phyloP scores from a whole-genome alignment of 2,329 filamentous ascomycete genomes.

The Xylaria sp. region DNA sequence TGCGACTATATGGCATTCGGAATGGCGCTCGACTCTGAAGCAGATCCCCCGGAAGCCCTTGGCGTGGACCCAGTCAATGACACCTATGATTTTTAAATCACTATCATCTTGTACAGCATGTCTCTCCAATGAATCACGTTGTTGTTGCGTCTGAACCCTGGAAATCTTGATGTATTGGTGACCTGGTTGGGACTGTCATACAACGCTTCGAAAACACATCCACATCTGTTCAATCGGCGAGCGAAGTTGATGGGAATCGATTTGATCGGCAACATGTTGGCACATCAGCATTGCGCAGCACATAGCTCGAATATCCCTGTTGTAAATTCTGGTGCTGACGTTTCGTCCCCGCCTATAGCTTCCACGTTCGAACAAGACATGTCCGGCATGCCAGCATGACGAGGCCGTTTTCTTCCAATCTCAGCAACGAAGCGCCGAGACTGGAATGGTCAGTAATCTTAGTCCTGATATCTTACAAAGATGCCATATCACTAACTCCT shows the following conservation, averaged over 20 bases:
- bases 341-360: conserved; percentile 70
- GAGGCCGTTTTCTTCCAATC: conserved; percentile 99
- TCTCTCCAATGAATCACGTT: background rate
- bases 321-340: conserved; percentile 52
- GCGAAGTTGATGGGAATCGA: background rate
- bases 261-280: background rate
- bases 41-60: conserved; percentile 47
- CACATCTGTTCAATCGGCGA: conserved; percentile 2
- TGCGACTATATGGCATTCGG: conserved; percentile 40
- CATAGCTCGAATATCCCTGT: conserved; percentile 44
- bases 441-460: conserved; percentile 84
- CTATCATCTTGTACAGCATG: conserved; percentile 5
- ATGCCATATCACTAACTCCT: conserved; percentile 42
- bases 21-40: conserved; percentile 37
- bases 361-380: conserved; percentile 86
- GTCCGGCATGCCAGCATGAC: conserved; percentile 83
- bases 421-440: conserved; percentile 95
- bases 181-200: conserved; percentile 5
- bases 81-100: conserved; percentile 10
- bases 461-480: background rate
- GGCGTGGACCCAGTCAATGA: conserved; percentile 38
- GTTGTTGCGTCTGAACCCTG: background rate
- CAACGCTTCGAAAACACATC: background rate
- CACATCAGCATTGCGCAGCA: conserved; percentile 34
- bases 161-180: background rate